These are phyloP conservation scores for Rhodotorula babjevae DNA, from an alignment of 768 basidiomycete genomes.

Conservation along the genomic window DNA sequence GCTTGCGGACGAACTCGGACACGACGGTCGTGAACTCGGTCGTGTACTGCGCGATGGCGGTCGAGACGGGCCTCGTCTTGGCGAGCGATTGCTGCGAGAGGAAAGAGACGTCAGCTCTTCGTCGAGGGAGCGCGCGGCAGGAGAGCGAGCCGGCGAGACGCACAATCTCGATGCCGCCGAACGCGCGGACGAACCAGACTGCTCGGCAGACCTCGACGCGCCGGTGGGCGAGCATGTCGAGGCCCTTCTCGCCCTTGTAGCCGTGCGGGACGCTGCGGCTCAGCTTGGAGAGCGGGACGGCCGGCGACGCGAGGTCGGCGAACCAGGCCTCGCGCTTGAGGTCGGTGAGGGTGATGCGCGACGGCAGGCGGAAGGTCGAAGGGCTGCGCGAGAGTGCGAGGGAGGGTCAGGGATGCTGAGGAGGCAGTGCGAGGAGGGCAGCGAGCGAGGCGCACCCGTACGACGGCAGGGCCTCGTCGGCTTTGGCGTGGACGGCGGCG, in stretches of 20 bases:
- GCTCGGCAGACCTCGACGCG: conserved; percentile 38
- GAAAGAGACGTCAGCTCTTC: no score
- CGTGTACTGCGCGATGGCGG: conserved; percentile 33
- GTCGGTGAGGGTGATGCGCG: conserved; percentile 41
- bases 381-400: conserved; percentile 32
- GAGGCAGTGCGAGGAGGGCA: neutral
- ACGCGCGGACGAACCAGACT: conserved; percentile 42
- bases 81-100: conserved; percentile 32
- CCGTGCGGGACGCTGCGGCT: conserved; percentile 43
- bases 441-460: conserved; percentile 30
- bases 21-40: conserved; percentile 41
- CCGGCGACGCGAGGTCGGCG: conserved; percentile 42
- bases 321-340: conserved; percentile 42
- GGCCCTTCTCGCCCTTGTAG: conserved; percentile 41
- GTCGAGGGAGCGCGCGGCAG: no score
- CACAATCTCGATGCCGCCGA: conserved; percentile 42
- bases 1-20: conserved; percentile 38
- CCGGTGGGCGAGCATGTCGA: conserved; percentile 40
- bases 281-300: conserved; percentile 42
- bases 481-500: conserved; percentile 29
- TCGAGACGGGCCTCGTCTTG: neutral
- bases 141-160: neutral
- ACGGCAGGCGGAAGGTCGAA: conserved; percentile 38
- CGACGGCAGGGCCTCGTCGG: conserved; percentile 8
- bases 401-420: no score